These are phyloP conservation scores for Scedosporium dehoogii DNA, from an alignment of 2,329 filamentous ascomycete genomes.

Conservation along the genomic window DNA sequence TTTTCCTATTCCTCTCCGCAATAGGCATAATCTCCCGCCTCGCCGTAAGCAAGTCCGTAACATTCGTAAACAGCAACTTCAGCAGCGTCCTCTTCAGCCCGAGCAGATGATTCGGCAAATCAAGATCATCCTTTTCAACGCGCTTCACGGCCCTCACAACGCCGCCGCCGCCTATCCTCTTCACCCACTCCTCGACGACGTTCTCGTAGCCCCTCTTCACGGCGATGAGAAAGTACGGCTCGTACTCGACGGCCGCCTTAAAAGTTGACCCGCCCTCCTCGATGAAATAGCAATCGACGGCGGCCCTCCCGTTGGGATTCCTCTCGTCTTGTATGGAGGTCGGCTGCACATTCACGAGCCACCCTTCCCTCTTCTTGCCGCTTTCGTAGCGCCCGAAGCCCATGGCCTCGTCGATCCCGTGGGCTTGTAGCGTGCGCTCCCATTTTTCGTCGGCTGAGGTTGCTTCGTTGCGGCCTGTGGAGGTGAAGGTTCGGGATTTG, in stretches of 20 bases:
- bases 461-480: conserved; percentile 67
- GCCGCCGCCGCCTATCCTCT: conserved; percentile 68
- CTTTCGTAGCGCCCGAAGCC: conserved; percentile 89
- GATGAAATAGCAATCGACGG: conserved; percentile 95
- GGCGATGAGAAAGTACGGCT: conserved; percentile 91
- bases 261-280: conserved; percentile 72
- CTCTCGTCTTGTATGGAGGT: conserved; percentile 81
- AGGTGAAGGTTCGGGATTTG: conserved; percentile 66
- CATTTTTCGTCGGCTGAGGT: conserved; percentile 90
- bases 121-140: conserved; percentile 85
- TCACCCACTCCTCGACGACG: conserved; percentile 93
- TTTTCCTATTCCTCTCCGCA: conserved; percentile 94
- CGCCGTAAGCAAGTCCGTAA: conserved; percentile 75
- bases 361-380: conserved; percentile 71
- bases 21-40: conserved; percentile 78
- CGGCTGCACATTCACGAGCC: conserved; percentile 91
- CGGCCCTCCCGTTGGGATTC: conserved; percentile 73
- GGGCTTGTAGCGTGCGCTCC: conserved; percentile 72
- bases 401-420: conserved; percentile 89
- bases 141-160: conserved; percentile 68
- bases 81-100: conserved; percentile 85
- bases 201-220: conserved; percentile 79
- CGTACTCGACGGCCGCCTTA: conserved; percentile 93
- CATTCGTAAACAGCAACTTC: conserved; percentile 78
- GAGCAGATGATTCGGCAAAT: conserved; percentile 90